Conservation (phyloP, 2,329 filamentous ascomycete genomes). For the Monosporascus cannonballus region DNA sequence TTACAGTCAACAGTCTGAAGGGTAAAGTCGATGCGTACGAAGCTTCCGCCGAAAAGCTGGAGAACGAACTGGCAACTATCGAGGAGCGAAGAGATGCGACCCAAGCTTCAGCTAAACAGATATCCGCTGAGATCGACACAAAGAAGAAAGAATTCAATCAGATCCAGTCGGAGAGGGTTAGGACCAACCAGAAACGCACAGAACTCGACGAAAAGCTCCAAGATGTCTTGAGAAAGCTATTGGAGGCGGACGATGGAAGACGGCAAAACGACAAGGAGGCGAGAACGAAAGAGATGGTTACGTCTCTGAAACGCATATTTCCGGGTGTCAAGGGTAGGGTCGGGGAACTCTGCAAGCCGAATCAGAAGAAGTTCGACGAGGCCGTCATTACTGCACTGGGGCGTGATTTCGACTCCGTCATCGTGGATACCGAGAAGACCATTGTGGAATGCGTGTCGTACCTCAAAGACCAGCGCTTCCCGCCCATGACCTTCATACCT, state of each 20-base stretch:
- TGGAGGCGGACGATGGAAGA: constrained; percentile 77
- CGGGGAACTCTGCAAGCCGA: constrained; percentile 87
- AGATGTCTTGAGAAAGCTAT: constrained; percentile 72
- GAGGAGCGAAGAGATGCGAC: constrained; percentile 61
- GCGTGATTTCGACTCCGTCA: constrained; percentile 86
- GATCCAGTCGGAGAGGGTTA: constrained; percentile 74
- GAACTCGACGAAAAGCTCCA: constrained; percentile 91
- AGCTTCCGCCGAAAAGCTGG: constrained; percentile 66
- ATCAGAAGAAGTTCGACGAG: constrained; percentile 93
- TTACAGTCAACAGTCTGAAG: constrained; percentile 82
- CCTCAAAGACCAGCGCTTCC: constrained; percentile 80
- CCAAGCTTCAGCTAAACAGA: constrained; percentile 57
- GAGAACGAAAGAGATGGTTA: constrained; percentile 74
- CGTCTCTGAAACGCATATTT: constrained; percentile 81
- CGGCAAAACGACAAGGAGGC: constrained; percentile 80
- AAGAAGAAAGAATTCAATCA: constrained; percentile 92
- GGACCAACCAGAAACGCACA: constrained; percentile 73
- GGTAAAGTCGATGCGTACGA: constrained; percentile 79
- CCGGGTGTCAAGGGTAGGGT: constrained; percentile 87
- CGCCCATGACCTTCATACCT: constrained; percentile 90
- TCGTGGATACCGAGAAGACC: constrained; percentile 92
- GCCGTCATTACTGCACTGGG: constrained; percentile 90
- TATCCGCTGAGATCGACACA: constrained; percentile 69
- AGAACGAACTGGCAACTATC: constrained; percentile 64
- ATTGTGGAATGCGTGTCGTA: constrained; percentile 92